phyloP scores from a whole-genome alignment of 345 rosid genomes.

The Acer saccharum region DNA sequence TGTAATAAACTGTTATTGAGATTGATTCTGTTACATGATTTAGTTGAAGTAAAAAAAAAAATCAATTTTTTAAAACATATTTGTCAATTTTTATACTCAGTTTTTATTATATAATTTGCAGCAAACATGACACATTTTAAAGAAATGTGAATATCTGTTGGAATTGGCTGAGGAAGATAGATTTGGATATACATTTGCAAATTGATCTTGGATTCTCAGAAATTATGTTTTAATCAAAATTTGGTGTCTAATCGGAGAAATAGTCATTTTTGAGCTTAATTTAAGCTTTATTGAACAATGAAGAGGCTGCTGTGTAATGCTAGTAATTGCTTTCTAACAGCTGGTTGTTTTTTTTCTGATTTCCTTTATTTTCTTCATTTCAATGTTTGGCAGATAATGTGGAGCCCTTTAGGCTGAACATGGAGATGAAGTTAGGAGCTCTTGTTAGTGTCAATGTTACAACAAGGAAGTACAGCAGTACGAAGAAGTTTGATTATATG shows the following conservation, averaged over 20 bases:
- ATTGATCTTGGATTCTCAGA: neutral
- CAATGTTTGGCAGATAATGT: slow-evolving; percentile 42
- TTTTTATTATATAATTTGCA: neutral
- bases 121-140: too few species aligned
- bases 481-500: slow-evolving; percentile 56
- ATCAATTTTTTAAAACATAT: too few species aligned
- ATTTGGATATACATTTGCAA: neutral
- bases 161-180: too few species aligned
- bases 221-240: neutral
- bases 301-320: neutral
- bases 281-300: neutral
- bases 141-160: too few species aligned
- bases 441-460: slow-evolving; percentile 24
- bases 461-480: slow-evolving; percentile 44
- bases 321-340: neutral
- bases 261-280: neutral
- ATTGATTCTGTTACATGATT: neutral
- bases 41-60: neutral
- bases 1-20: neutral
- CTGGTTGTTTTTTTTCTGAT: neutral
- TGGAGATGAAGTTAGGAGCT: slow-evolving; percentile 35
- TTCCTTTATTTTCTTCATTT: slow-evolving; percentile 8
- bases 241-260: neutral
- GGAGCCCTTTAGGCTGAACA: slow-evolving; percentile 34
- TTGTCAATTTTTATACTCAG: neutral